Percentiles rank a stretch among this genome's conserved stretches.
These are phyloP conservation scores for Tetrahymena malaccensis DNA, from an alignment of 73 alveolate genomes.

Conservation along the genomic window DNA sequence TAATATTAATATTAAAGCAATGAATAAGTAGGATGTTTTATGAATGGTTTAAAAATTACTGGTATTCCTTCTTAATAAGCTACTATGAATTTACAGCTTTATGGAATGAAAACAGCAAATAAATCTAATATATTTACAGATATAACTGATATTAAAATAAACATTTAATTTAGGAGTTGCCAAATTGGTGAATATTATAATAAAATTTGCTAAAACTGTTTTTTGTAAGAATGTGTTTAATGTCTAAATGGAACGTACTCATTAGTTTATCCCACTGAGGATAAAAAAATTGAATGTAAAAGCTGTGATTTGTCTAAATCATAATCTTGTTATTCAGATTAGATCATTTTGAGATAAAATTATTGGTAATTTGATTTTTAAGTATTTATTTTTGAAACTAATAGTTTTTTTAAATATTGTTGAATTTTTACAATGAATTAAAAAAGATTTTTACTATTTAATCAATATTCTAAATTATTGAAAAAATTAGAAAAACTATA, in stretches of 20 bases:
- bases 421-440: no score
- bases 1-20: background rate
- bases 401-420: no score
- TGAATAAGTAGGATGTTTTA: background rate
- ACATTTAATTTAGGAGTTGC: background rate
- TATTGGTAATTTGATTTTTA: background rate
- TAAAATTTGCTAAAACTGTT: background rate
- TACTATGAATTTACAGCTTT: background rate
- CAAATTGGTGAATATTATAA: background rate
- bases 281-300: background rate
- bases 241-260: background rate
- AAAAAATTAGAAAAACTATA: background rate
- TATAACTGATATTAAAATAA: background rate
- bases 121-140: background rate
- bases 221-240: background rate
- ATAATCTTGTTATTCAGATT: background rate
- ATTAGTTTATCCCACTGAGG: background rate
- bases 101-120: background rate
- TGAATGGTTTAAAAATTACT: background rate
- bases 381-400: no score
- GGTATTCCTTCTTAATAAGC: background rate
- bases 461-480: no score
- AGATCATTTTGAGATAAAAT: background rate
- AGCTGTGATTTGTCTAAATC: background rate
- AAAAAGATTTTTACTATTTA: no score